phyloP scores from a whole-genome alignment of 805 yeast species.

The Zygotorulaspora sp. region DNA sequence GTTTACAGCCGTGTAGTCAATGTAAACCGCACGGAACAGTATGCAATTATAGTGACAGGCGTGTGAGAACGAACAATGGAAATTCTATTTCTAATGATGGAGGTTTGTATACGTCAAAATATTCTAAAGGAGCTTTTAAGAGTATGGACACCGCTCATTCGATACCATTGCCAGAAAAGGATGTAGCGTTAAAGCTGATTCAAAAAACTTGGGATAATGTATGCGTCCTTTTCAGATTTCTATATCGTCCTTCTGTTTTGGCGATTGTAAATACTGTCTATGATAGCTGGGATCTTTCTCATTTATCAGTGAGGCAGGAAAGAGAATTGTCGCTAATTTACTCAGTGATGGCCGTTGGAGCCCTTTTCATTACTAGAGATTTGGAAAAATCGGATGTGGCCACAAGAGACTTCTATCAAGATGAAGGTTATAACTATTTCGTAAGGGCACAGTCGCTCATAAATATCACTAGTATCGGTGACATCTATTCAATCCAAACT shows the following conservation, averaged over 20 bases:
- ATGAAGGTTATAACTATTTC: conserved; percentile 77
- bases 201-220: conserved; percentile 81
- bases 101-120: not conserved
- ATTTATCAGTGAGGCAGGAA: conserved; percentile 58
- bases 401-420: conserved; percentile 42
- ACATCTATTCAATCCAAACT: conserved; percentile 76
- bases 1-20: conserved; percentile 70
- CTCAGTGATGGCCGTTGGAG: conserved; percentile 86
- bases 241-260: conserved; percentile 77
- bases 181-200: conserved; percentile 63
- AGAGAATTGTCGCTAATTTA: conserved; percentile 75
- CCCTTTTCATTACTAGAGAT: conserved; percentile 59
- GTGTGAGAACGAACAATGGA: conserved; percentile 1
- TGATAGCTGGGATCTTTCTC: conserved; percentile 64
- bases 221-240: conserved; percentile 78
- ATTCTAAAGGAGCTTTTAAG: not conserved
- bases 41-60: conserved; percentile 10
- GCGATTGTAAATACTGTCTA: conserved; percentile 71
- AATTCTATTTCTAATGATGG: not conserved
- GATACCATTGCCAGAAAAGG: conserved; percentile 59
- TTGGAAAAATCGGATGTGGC: conserved; percentile 35
- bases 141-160: conserved; percentile 3
- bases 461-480: conserved; percentile 78
- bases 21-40: conserved; percentile 9
- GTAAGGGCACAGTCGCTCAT: conserved; percentile 73